Percentiles rank a stretch among this genome's conserved stretches.
Conservation (phyloP, 306 rosid genomes). For the Carpinus viminea region DNA sequence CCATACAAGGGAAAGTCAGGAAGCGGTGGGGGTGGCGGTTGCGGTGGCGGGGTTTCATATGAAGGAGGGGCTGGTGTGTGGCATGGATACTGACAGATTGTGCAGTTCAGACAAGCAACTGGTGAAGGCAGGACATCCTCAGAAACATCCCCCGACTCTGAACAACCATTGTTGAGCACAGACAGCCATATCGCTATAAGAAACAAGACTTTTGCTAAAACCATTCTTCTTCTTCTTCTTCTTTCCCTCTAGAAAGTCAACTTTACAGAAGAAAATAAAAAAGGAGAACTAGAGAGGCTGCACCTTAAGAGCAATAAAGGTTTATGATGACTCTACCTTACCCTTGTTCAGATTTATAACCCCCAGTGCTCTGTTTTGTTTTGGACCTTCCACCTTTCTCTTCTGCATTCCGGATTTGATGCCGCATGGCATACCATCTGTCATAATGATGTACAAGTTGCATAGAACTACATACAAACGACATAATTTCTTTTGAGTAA, state of each 20-base stretch:
- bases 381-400: neutral
- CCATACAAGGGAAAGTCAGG: neutral
- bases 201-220: neutral
- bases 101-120: constrained; percentile 12
- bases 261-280: neutral
- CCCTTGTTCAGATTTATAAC: neutral
- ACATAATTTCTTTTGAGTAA: neutral
- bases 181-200: constrained; percentile 1
- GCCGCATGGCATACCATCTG: constrained; percentile 26
- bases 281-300: neutral
- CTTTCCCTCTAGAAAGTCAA: neutral
- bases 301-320: neutral
- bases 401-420: neutral
- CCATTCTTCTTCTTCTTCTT: neutral
- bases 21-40: neutral
- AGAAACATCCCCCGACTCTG: neutral
- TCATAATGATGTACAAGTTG: neutral
- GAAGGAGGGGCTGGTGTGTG: constrained; percentile 12
- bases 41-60: neutral
- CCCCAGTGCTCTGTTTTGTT: neutral
- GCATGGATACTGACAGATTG: constrained; percentile 1
- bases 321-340: neutral
- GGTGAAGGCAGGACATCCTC: neutral
- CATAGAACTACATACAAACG: neutral
- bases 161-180: neutral